Conservation (phyloP, 1,284 basidiomycete genomes). For the Cryptococcus sp. region DNA sequence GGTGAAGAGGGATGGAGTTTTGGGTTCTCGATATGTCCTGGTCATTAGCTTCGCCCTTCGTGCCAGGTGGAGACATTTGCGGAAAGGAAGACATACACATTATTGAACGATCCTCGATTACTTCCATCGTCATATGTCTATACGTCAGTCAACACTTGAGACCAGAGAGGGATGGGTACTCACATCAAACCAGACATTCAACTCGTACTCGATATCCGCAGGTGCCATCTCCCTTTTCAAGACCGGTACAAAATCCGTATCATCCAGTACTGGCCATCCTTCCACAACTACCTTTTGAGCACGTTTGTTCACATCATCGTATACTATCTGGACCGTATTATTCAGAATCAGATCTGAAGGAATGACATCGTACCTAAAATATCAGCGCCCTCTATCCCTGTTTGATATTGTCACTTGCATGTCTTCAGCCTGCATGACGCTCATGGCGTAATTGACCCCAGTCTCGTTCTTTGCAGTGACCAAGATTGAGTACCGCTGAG, state of each 20-base stretch:
- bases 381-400: background rate
- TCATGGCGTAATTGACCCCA: constrained; percentile 75
- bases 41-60: constrained; percentile 38
- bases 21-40: constrained; percentile 48
- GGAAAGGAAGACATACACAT: background rate
- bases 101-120: constrained; percentile 45
- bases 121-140: constrained; percentile 49
- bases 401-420: constrained; percentile 47
- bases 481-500: constrained; percentile 90
- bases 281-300: constrained; percentile 11
- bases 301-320: constrained; percentile 50
- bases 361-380: constrained; percentile 82
- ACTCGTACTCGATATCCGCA: constrained; percentile 41
- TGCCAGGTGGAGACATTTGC: background rate
- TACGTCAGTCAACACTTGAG: background rate
- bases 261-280: constrained; percentile 44
- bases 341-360: constrained; percentile 70
- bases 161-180: constrained; percentile 1
- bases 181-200: constrained; percentile 49
- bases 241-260: constrained; percentile 48
- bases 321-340: constrained; percentile 68
- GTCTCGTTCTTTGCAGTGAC: constrained; percentile 86
- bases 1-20: constrained; percentile 72
- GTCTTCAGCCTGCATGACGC: constrained; percentile 75
- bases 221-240: constrained; percentile 34